Percentiles rank a stretch among this genome's conserved stretches.
Evolutionary conservation across 202 grass and related monocot species (phyloP).

Genomic region (Dendrocalamus latiflorus): DNA sequence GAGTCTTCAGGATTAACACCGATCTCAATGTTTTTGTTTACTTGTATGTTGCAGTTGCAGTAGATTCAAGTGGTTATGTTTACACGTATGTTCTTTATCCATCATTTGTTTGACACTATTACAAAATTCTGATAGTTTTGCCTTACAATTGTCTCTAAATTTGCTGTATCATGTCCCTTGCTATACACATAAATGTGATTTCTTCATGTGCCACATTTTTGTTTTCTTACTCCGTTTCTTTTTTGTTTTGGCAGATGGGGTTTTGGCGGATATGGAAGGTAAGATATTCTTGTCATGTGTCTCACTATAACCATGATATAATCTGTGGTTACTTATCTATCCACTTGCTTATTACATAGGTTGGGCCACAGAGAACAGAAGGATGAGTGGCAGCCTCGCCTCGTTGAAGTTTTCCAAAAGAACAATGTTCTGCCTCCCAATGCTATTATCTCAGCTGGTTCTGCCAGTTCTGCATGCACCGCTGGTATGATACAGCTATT

Average conservation of each 20-base stretch:
- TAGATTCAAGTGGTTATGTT: conserved; percentile 95
- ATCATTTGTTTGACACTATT: conserved; percentile 12
- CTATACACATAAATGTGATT: conserved; percentile 2
- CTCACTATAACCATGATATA: background rate
- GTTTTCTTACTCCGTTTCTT: background rate
- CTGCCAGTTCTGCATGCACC: conserved; percentile 83
- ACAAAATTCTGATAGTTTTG: background rate
- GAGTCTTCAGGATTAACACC: conserved; percentile 19
- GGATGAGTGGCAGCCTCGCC: conserved; percentile 90
- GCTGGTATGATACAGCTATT: conserved; percentile 54
- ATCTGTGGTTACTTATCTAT: background rate
- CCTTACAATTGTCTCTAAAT: background rate
- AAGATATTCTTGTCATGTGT: conserved; percentile 11
- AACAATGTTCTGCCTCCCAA: conserved; percentile 83
- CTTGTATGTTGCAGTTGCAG: conserved; percentile 74
- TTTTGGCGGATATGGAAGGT: conserved; percentile 98
- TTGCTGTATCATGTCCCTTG: conserved; percentile 7
- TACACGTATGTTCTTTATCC: conserved; percentile 81
- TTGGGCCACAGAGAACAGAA: conserved; percentile 99
- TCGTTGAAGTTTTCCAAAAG: conserved; percentile 89
- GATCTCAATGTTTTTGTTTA: conserved; percentile 32
- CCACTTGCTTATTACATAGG: conserved; percentile 42
- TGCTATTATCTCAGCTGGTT: conserved; percentile 84
- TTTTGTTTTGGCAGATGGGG: conserved; percentile 80
- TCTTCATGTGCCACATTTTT: background rate